Evolutionary conservation across 1,284 basidiomycete genomes (phyloP), one percentile per base, ranked within the genome.

Genomic region (Moesziomyces sp.): DNA sequence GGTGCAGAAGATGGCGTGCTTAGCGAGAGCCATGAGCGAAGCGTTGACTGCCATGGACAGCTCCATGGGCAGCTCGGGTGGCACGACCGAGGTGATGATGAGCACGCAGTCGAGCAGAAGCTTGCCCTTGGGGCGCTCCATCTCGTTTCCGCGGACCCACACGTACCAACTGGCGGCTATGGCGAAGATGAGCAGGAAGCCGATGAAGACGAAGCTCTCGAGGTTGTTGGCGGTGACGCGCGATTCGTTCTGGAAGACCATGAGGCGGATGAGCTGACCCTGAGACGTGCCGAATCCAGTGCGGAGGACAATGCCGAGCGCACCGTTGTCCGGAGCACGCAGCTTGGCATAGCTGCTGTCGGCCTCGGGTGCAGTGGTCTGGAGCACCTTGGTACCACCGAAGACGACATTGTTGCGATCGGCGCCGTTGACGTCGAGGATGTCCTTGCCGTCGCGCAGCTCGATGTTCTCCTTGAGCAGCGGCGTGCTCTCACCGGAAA

Each of bases 11-110:
- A 84, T 83, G 33, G 81, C 80, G 84, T 88, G 93, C 86, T 97
- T 98, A 59, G 92, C 93, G 46, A 99, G 86, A 0, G 96, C 94
- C 44, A 97, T 93, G 40, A 84, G 66, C 40, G 82, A 83, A 19
- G 82, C 78, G 47, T 84, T 84, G 63, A 84, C 82, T 7, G 81
- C 80, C 82, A 84, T 83, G 16, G 77, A 80, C 26, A 84, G 75
- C 74, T 84, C 82, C 82, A 84, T 84, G 3, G 82, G 82, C 54
- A 84, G 65, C 62, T 84, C 82, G 18, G 81, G 81, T 14, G 82
- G 82, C 1, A 84, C 82, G 52, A 84, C 82, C 24, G 81, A 84
- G 18, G 82, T 84, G 71, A 84, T 83, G 74, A 84, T 84, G 28
- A 84, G 60, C 8, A 84, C 72, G 33, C 82, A 84, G 61, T 84